These are phyloP conservation scores for Aureoboletus auriporus DNA, from an alignment of 768 basidiomycete species.

Conservation along the genomic window DNA sequence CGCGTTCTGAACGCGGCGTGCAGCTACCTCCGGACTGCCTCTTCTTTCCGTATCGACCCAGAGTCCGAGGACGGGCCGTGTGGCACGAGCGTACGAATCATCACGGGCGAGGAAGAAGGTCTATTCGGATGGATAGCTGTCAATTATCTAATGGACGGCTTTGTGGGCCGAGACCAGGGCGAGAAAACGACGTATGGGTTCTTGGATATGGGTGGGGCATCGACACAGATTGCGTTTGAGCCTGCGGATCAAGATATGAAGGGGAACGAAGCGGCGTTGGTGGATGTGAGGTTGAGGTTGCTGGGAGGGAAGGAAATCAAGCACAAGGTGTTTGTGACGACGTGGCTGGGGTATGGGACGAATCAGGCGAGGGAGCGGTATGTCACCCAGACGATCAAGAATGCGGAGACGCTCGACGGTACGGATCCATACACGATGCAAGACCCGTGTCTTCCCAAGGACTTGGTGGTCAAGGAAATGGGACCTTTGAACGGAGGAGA, in stretches of 20 bases:
- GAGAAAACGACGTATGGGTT: conserved; percentile 91
- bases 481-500: conserved; percentile 30
- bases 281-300: conserved; percentile 77
- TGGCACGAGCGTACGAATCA: conserved; percentile 89
- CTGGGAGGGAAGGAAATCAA: conserved; percentile 82
- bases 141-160: conserved; percentile 98
- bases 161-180: conserved; percentile 43
- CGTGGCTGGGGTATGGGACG: conserved; percentile 98
- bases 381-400: conserved; percentile 60
- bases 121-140: conserved; percentile 99
- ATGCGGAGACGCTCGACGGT: conserved; percentile 33
- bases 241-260: conserved; percentile 59
- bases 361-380: conserved; percentile 96
- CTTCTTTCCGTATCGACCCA: conserved; percentile 71
- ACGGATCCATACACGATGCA: conserved; percentile 40
- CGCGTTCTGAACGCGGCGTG: conserved; percentile 76
- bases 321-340: conserved; percentile 95
- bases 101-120: conserved; percentile 97
- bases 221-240: conserved; percentile 98
- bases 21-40: conserved; percentile 66
- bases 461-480: conserved; percentile 58
- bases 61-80: conserved; percentile 73
- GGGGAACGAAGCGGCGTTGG: conserved; percentile 51
- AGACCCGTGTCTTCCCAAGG: conserved; percentile 90
- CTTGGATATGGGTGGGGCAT: conserved; percentile 98